Evolutionary conservation across 768 basidiomycete genomes (phyloP), one percentile per base, ranked within the genome.

Genomic region (Leccinum olivaceopallidum): DNA sequence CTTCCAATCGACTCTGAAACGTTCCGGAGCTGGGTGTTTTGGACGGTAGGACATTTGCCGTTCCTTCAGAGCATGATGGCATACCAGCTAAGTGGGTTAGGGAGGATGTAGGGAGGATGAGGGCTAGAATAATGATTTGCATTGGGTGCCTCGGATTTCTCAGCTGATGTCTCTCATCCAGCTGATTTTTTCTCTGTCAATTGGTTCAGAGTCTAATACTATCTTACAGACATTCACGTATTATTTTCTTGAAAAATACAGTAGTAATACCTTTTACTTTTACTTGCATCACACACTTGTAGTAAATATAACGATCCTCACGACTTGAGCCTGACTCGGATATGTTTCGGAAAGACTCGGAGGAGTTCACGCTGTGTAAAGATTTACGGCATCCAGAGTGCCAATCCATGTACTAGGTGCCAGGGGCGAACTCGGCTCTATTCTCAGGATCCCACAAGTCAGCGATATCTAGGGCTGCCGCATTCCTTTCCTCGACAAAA

Each of bases 11-110:
- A 69, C 59, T 66, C 66, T 55, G 57, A 54, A 8, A 71, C 69
- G 55, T 13, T 77, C 2, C 66, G 75, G 37, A 61, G 69, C 14
- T 65, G 67, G 64, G 53, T 58, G 16, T 22, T 78, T n/a, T 66
- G 71, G 63, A 0, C 60, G 12, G 8, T 68, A 4, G 65, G 65
- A 26, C 60, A 39, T 32, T 60, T 76, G 3, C 59, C 61, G 7
- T 65, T 64, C 37, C 9, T 67, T n/a, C 53, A 36, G 48, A 62
- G 18, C 3, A 59, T 16, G 55, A 61, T 64, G 42, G 63, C 44
- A 20, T 71, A 26, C 26, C 58, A 61, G 4, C 5, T 71, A 14
- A 68, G 66, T 61, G 73, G 71, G 39, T 55, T 68, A 28, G 55
- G 64, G n/a, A 62, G 63, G 58, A 64, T 57, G 24, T 73, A 59